phyloP scores from a whole-genome alignment of 192 early-diverging fungal genomes.

The Borealophlyctis nickersoniae region DNA sequence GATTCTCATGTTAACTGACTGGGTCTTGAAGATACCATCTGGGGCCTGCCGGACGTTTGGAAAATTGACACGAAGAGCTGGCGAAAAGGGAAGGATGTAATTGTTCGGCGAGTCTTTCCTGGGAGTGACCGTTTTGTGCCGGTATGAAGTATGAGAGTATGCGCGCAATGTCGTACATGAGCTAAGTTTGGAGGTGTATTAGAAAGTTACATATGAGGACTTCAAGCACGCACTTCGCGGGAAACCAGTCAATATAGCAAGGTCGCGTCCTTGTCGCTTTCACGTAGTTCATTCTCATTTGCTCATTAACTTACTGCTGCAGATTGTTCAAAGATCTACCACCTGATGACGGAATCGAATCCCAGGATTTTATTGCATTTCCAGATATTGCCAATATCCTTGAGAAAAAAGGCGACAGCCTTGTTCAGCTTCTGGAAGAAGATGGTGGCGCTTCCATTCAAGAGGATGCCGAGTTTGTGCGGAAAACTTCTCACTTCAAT shows the following conservation, averaged over 20 bases:
- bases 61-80: conserved; percentile 6
- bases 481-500: conserved; percentile 22
- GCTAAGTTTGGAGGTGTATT: background rate
- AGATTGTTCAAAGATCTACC: background rate
- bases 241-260: conserved; percentile 14
- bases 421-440: background rate
- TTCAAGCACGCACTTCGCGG: conserved; percentile 8
- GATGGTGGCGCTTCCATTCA: background rate
- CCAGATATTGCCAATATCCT: background rate
- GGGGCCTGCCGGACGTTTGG: conserved; percentile 8
- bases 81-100: conserved; percentile 9
- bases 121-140: background rate
- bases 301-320: background rate
- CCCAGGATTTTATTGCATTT: background rate
- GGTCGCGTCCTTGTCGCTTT: background rate
- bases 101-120: background rate
- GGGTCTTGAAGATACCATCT: background rate
- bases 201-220: conserved; percentile 19
- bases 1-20: background rate
- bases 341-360: background rate
- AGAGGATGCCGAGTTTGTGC: conserved; percentile 23
- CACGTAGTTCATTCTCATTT: background rate
- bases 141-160: background rate
- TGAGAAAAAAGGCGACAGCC: background rate
- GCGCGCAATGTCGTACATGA: background rate